Conservation (phyloP, 2,329 filamentous ascomycete genomes). For the Phyllosticta ampelicida region DNA sequence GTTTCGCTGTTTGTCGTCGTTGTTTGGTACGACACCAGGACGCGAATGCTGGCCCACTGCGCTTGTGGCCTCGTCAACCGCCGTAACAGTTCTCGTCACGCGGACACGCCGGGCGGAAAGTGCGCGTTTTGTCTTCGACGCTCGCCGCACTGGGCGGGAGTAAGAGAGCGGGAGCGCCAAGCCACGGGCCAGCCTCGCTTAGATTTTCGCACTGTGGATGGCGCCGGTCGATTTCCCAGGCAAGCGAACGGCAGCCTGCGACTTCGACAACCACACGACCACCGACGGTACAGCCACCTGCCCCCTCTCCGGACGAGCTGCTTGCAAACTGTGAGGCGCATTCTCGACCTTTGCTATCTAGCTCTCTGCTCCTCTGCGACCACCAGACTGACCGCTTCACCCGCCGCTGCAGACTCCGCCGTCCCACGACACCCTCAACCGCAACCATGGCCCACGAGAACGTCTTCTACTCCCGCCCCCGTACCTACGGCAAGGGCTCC, state of each 20-base stretch:
- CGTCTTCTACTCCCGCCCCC: conserved; percentile 98
- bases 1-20: not conserved
- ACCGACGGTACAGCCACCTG: conserved; percentile 4
- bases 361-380: not conserved
- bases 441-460: conserved; percentile 80
- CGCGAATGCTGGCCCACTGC: not conserved
- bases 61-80: not conserved
- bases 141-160: not conserved
- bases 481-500: conserved; percentile 94
- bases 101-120: not conserved
- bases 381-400: not conserved
- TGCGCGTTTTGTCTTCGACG: not conserved
- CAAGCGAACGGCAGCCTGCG: conserved; percentile 1
- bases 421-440: conserved; percentile 19
- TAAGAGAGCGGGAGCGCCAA: conserved; percentile 1
- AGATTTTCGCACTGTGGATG: conserved; percentile 11
- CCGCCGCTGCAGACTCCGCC: conserved; percentile 8
- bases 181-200: conserved; percentile 11
- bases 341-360: not conserved
- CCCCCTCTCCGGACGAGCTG: conserved; percentile 10
- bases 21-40: too few species aligned
- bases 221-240: conserved; percentile 2
- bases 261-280: conserved; percentile 10
- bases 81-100: too few species aligned
- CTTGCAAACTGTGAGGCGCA: conserved; percentile 6